Conservation (phyloP, 805 yeast species). For the Maudiozyma serrabonitensis region DNA sequence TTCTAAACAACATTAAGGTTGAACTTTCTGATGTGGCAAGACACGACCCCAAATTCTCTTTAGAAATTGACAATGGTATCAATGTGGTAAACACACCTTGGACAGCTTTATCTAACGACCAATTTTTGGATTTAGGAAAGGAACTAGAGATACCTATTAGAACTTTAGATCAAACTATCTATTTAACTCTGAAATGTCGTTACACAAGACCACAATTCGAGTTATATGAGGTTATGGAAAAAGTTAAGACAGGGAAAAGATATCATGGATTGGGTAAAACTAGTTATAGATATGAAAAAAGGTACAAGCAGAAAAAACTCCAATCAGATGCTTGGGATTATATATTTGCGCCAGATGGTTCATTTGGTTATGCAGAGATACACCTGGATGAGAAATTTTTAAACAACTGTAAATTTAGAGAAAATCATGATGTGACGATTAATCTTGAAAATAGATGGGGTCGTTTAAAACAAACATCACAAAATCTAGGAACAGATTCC, state of each 20-base stretch:
- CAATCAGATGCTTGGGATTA: conserved; percentile 49
- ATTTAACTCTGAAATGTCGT: conserved; percentile 61
- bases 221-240: conserved; percentile 52
- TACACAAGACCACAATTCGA: conserved; percentile 40
- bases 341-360: conserved; percentile 74
- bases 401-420: conserved; percentile 7
- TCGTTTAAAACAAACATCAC: conserved; percentile 9
- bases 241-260: conserved; percentile 32
- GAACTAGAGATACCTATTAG: conserved; percentile 58
- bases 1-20: conserved; percentile 39
- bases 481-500: neutral
- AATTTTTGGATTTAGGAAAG: conserved; percentile 39
- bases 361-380: conserved; percentile 73
- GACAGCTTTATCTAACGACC: conserved; percentile 23
- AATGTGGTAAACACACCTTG: conserved; percentile 65
- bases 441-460: conserved; percentile 66
- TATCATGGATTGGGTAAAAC: conserved; percentile 27
- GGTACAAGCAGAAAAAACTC: conserved; percentile 41
- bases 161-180: conserved; percentile 39
- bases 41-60: conserved; percentile 40
- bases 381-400: conserved; percentile 24
- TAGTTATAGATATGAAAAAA: conserved; percentile 32
- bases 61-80: conserved; percentile 66
- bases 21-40: conserved; percentile 38
- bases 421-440: conserved; percentile 3